Conservation (phyloP, 306 rosid genomes). For the Gillenia trifoliata region DNA sequence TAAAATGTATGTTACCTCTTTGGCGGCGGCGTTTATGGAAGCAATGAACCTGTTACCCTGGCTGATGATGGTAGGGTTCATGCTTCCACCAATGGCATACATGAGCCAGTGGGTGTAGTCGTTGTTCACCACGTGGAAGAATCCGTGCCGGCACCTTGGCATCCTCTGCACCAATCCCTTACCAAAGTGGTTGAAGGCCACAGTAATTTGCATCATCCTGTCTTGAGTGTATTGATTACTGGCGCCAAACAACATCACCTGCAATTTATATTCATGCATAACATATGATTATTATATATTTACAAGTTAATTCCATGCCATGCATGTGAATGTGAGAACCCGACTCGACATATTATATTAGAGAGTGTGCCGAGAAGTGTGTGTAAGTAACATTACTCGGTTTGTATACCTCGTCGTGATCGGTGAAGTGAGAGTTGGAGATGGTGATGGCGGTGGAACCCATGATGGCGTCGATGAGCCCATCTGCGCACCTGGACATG, state of each 20-base stretch:
- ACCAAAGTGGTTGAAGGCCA: slow-evolving; percentile 85
- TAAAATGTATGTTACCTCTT: not conserved
- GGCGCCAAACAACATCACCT: slow-evolving; percentile 85
- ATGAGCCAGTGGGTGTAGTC: slow-evolving; percentile 79
- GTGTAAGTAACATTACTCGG: too few relatives aligned
- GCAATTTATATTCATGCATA: too few relatives aligned
- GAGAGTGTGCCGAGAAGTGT: too few relatives aligned
- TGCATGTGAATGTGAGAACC: too few relatives aligned
- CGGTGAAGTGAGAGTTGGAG: slow-evolving; percentile 69
- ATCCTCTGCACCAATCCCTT: slow-evolving; percentile 63
- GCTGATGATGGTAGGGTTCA: slow-evolving; percentile 64
- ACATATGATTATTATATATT: too few relatives aligned
- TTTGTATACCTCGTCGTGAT: slow-evolving; percentile 73
- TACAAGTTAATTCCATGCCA: too few relatives aligned
- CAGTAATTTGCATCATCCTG: slow-evolving; percentile 59
- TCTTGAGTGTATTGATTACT: slow-evolving; percentile 32
- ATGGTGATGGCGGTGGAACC: slow-evolving; percentile 79
- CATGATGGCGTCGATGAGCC: slow-evolving; percentile 66
- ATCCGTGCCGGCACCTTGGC: slow-evolving; percentile 71
- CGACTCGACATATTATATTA: too few relatives aligned
- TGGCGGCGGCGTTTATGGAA: slow-evolving; percentile 13
- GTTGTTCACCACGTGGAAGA: slow-evolving; percentile 65
- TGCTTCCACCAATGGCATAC: slow-evolving; percentile 89
- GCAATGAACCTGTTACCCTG: slow-evolving; percentile 75
- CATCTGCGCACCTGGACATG: slow-evolving; percentile 54